These are phyloP conservation scores for Chlorella sp. DNA, from an alignment of 139 green algal genomes.

Conservation along the genomic window DNA sequence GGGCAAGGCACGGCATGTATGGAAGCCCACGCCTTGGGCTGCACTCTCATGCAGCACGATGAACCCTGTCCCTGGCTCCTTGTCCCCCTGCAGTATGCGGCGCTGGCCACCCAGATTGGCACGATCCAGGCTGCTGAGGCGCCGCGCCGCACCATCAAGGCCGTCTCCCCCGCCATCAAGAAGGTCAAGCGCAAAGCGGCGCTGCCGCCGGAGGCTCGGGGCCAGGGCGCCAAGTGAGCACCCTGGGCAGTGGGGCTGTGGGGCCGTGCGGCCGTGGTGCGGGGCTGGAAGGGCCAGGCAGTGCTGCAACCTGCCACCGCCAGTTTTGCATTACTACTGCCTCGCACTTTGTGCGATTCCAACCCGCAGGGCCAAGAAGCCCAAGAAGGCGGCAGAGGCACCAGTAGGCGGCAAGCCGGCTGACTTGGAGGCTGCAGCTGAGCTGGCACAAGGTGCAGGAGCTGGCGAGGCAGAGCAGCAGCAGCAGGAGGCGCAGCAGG, in stretches of 20 bases:
- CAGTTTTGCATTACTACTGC: too few relatives aligned
- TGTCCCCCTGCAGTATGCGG: conserved; percentile 52
- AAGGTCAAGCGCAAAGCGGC: conserved; percentile 47
- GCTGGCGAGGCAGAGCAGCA: not conserved
- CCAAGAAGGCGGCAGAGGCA: conserved; percentile 26
- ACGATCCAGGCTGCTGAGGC: conserved; percentile 55
- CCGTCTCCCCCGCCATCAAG: conserved; percentile 33
- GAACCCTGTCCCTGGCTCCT: not conserved
- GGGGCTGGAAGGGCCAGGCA: too few relatives aligned
- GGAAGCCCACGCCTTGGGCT: too few relatives aligned
- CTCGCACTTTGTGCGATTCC: not conserved
- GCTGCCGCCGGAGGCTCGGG: conserved; percentile 30
- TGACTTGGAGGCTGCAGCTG: not conserved
- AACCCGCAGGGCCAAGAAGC: conserved; percentile 34
- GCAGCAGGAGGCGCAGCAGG: not conserved
- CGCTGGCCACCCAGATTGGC: conserved; percentile 60
- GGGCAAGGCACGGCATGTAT: too few relatives aligned
- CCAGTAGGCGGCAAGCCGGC: not conserved
- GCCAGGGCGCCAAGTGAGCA: conserved; percentile 26
- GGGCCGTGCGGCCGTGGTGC: too few relatives aligned
- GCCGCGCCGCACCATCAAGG: conserved; percentile 49
- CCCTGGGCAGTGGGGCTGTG: not conserved
- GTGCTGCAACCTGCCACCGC: too few relatives aligned
- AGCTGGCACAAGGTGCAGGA: not conserved
- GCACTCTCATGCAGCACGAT: too few relatives aligned